These are phyloP conservation scores for Curvularia sp. DNA, from an alignment of 2,329 filamentous ascomycete species.

Conservation along the genomic window DNA sequence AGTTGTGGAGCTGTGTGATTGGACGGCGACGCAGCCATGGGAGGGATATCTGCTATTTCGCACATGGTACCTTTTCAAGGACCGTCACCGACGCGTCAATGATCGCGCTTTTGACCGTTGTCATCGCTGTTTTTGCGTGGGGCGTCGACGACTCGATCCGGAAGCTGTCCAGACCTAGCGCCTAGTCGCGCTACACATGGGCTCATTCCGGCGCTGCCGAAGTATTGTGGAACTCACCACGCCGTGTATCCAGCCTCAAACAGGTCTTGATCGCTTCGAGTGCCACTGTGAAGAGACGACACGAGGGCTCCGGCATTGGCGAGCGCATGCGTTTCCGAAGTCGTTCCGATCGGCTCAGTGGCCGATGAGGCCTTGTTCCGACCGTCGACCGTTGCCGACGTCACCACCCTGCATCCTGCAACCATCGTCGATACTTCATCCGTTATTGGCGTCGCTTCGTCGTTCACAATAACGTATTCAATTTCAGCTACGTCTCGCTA, in stretches of 20 bases:
- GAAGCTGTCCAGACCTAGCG: slow-evolving; percentile 2
- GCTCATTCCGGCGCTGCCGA: slow-evolving; percentile 9
- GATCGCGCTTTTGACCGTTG: slow-evolving; percentile 12
- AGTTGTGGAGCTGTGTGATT: slow-evolving; percentile 6
- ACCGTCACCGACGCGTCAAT: slow-evolving; percentile 21
- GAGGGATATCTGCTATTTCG: slow-evolving; percentile 9
- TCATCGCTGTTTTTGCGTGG: slow-evolving; percentile 12
- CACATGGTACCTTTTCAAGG: slow-evolving; percentile 14
- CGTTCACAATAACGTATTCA: not conserved
- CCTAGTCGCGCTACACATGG: slow-evolving; percentile 4
- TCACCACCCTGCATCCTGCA: not conserved
- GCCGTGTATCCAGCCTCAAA: not conserved
- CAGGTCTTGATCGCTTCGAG: not conserved
- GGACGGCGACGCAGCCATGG: slow-evolving; percentile 2
- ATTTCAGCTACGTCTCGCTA: too few species aligned
- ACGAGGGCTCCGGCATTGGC: not conserved
- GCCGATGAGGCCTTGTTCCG: slow-evolving; percentile 10
- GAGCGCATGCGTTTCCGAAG: slow-evolving; percentile 10
- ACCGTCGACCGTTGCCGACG: slow-evolving; percentile 11
- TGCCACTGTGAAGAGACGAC: not conserved
- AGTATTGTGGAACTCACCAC: not conserved
- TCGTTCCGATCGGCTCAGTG: slow-evolving; percentile 15
- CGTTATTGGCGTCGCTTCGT: not conserved
- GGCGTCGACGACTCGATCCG: slow-evolving; percentile 1
- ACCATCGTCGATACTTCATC: not conserved